Percentiles rank a stretch among this genome's conserved stretches.
phyloP scores from a whole-genome alignment of 345 rosid species.

The Arabis alpina region DNA sequence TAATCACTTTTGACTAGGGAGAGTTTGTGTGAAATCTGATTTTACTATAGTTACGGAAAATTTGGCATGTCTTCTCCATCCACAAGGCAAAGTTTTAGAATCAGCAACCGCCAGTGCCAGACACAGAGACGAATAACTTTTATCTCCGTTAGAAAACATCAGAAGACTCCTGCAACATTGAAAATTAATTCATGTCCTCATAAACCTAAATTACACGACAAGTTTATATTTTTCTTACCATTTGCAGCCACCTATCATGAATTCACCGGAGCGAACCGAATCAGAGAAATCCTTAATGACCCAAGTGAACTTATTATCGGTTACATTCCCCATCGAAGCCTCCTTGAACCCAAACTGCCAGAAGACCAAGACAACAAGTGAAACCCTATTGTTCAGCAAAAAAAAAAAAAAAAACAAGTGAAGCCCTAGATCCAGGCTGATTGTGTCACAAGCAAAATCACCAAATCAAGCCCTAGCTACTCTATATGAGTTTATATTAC shows the following conservation, averaged over 20 bases:
- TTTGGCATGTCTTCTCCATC: conserved; percentile 78
- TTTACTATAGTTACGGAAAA: conserved; percentile 60
- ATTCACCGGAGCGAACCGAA: background rate
- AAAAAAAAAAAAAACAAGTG: no score
- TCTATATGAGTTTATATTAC: no score
- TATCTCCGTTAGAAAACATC: conserved; percentile 72
- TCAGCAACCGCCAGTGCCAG: conserved; percentile 72
- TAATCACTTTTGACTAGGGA: no score
- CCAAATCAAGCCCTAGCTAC: no score
- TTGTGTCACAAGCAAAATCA: no score
- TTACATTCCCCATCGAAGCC: conserved; percentile 12
- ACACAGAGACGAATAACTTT: conserved; percentile 61
- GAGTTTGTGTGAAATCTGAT: no score
- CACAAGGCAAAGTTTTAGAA: conserved; percentile 57
- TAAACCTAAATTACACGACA: no score
- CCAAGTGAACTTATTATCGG: conserved; percentile 4
- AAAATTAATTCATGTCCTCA: no score
- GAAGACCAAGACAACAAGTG: no score
- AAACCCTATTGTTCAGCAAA: no score
- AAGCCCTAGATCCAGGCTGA: no score
- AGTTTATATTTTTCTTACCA: conserved; percentile 8
- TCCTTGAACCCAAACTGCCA: no score
- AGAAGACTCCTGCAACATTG: conserved; percentile 57
- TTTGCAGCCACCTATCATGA: conserved; percentile 3
- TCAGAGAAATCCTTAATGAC: background rate